These are phyloP conservation scores for Puccinia horiana DNA, from an alignment of 1,284 basidiomycete species.

Conservation along the genomic window DNA sequence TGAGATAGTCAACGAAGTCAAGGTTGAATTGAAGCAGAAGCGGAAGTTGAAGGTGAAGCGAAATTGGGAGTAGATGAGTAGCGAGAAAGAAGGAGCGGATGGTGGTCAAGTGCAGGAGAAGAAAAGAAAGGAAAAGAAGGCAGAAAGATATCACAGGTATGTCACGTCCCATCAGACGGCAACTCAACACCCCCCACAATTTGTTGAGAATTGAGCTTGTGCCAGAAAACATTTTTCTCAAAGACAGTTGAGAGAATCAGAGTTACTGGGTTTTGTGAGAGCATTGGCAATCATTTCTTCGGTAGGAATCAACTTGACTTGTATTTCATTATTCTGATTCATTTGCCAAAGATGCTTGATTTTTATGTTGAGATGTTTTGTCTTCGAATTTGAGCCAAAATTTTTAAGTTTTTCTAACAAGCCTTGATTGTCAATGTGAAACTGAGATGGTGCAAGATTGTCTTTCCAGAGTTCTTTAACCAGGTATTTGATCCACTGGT, in stretches of 20 bases:
- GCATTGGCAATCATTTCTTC: not conserved
- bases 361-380: no score
- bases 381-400: constrained; percentile 16
- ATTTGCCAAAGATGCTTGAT: not conserved
- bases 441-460: not conserved
- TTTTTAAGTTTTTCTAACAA: not conserved
- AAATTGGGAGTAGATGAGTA: no score
- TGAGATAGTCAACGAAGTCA: no score
- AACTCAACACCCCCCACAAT: constrained; percentile 5
- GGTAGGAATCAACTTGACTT: not conserved
- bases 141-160: no score
- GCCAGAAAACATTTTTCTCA: not conserved
- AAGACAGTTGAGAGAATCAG: not conserved
- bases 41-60: no score
- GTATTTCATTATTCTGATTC: not conserved
- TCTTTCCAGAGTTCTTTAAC: not conserved
- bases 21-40: no score
- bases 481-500: not conserved
- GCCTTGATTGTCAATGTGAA: constrained; percentile 6
- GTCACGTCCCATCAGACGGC: no score
- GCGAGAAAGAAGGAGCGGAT: no score
- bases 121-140: no score
- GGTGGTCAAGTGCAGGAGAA: no score
- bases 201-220: not conserved
- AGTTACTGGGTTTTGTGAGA: no score